Base-by-base conservation (phyloP, 1,139 yeast genomes). In the Zygoascus meyerae region DNA sequence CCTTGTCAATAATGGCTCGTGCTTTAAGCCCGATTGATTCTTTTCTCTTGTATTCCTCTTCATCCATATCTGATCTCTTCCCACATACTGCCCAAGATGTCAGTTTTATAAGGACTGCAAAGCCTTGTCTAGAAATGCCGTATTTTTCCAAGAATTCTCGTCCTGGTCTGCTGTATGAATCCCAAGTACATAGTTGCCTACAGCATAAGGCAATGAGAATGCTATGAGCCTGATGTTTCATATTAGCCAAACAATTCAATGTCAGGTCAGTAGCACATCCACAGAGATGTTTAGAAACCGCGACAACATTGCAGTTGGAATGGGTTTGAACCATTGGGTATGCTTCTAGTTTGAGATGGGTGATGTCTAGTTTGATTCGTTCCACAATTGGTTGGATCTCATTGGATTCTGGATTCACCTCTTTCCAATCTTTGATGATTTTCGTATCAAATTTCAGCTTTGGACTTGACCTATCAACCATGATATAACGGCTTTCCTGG, bases 241-340 rank as follows among this genome's bases (percentile, higher is more conserved):
- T 74, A 49, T 79, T 81, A 29, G 73, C 52, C 1, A 86, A 61
- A 68, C 89, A 84, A 55, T 80, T 73, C 34, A 89, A 65, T 0
- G 96, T 84, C 43, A 89, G 69, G 62, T 89, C 97, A 0, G 97
- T 89, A 1, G 97, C 97, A 5, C 85, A 95, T 6, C 97, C 97
- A 67, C 97, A 89, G 39, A 89, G 67, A 66, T 89, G 97, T 63
- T 89, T 89, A 2, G 95, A 86, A 2, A 87, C 78, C 2, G 81
- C 86, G 10, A 83, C 80, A 33, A 76, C 63, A 2, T 49, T 12
- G 45, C 47, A 34, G 36, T 26, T 17, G n/a, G 29, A 21, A 29
- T 43, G 5, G 47, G 55, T 43, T 16, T 35, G 14, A 29, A 46
- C 34, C 14, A 45, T 59, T 1, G 81, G 51, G 32, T 81, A 73